These are phyloP conservation scores for Tetrapisispora namnaoensis DNA, from an alignment of 805 yeast genomes.

Conservation along the genomic window DNA sequence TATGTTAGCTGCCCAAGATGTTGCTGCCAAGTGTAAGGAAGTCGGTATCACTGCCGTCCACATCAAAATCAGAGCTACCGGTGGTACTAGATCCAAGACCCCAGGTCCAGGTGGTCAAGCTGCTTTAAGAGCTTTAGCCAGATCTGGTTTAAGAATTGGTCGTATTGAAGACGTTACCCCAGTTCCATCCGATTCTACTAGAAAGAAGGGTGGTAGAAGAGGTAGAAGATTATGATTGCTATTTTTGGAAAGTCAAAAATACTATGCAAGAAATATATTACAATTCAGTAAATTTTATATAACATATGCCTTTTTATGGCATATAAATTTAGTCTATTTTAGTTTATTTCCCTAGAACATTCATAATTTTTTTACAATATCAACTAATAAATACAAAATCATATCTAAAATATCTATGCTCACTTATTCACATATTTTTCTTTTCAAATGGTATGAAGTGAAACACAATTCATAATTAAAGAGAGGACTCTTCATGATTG, in stretches of 20 bases:
- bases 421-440: too few relatives aligned
- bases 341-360: background rate
- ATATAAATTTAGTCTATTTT: background rate
- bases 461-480: too few relatives aligned
- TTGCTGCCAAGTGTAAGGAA: constrained; percentile 97
- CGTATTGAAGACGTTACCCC: constrained; percentile 99
- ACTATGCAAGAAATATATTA: background rate
- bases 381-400: background rate
- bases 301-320: background rate
- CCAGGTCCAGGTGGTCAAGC: constrained; percentile 99
- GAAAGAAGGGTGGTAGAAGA: constrained; percentile 99
- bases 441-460: too few relatives aligned
- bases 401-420: background rate
- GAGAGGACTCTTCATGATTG: too few relatives aligned
- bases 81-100: constrained; percentile 99
- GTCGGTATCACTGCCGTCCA: constrained; percentile 99
- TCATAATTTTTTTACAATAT: background rate
- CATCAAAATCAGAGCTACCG: constrained; percentile 99
- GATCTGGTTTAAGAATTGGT: constrained; percentile 99
- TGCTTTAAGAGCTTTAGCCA: constrained; percentile 97
- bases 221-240: constrained; percentile 87
- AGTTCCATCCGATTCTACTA: constrained; percentile 99
- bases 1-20: constrained; percentile 97
- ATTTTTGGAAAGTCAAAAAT: background rate
- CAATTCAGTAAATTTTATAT: background rate